Evolutionary conservation across 208 protist genomes (phyloP), one percentile per base, ranked within the genome.

Genomic region (Herpetomonas tarakana): DNA sequence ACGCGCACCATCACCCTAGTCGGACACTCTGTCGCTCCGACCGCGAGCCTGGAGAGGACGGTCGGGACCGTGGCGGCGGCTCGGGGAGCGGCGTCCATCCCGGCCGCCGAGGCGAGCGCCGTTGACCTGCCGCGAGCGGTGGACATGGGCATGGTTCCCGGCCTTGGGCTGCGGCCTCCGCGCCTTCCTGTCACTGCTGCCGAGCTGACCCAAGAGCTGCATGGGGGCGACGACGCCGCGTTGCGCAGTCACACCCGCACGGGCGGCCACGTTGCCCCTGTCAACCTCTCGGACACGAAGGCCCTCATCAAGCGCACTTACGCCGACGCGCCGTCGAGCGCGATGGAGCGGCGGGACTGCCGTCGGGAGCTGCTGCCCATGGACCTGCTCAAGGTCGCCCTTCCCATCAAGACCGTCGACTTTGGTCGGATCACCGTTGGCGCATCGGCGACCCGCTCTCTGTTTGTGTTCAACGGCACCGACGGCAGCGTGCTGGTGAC

Each of bases 401-500:
- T 78, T 27, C 93, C 89, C 3, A 74, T 90, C 49, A 93, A 93
- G 75, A 68, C 80, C 35, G 30, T 98, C 9, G 85, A 97, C 52
- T 97, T 97, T 57, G 83, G 88, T 44, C 77, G 71, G n/a, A 80
- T 98, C 39, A 94, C 83, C n/a, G 89, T 96, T 28, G 75, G 83
- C 52, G 83, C 88, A 2, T 71, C 67, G 12, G 79, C 83, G 29
- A 76, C 74, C 7, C 75, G 86, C 44, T 88, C 85, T 7, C 95
- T 98, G 63, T 94, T 76, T 71, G 74, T 98, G n/a, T 88, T 79
- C 56, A 98, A 98, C 76, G 86, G 90, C 39, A 92, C 96, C 21
- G 61, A 52, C 21, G 76, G 81, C 22, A 54, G 76, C 45, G 76
- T 98, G 19, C 62, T 91, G 30, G 91, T 90, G 0, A 65, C 61